Evolutionary conservation across 2,329 filamentous ascomycete species (phyloP).

Genomic region (Diplodia sapinea): DNA sequence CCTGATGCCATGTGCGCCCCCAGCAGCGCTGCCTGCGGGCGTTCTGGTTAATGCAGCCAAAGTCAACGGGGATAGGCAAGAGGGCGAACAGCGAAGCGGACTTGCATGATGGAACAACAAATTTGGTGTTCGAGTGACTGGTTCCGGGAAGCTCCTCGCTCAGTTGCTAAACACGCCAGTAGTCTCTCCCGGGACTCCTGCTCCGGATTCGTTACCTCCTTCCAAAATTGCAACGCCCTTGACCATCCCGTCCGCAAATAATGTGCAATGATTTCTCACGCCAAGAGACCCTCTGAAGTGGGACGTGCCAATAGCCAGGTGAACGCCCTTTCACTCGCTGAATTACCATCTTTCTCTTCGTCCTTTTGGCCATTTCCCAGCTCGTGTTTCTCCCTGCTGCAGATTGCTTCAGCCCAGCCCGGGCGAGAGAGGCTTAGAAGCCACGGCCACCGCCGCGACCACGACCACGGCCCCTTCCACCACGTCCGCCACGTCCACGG

Average conservation of each 20-base stretch:
- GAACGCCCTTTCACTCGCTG: neutral
- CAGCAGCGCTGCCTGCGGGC: neutral
- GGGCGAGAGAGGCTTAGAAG: slow-evolving; percentile 3
- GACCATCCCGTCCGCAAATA: slow-evolving; percentile 4
- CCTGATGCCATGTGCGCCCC: neutral
- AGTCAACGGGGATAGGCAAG: neutral
- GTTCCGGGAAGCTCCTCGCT: slow-evolving; percentile 1
- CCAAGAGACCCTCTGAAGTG: neutral
- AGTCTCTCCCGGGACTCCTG: neutral
- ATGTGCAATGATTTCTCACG: neutral
- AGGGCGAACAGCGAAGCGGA: neutral
- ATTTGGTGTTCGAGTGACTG: slow-evolving; percentile 12
- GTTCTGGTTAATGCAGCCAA: neutral
- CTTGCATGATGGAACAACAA: slow-evolving; percentile 13
- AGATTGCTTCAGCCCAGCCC: too few species aligned
- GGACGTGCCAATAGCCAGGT: neutral
- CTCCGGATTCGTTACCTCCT: slow-evolving; percentile 1
- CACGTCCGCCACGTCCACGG: slow-evolving; percentile 57
- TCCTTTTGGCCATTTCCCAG: neutral
- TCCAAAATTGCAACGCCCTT: slow-evolving; percentile 19
- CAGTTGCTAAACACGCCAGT: slow-evolving; percentile 9
- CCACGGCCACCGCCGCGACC: slow-evolving; percentile 50
- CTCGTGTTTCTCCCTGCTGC: neutral
- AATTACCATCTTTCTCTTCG: neutral
- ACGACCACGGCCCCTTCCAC: slow-evolving; percentile 52